Evolutionary conservation across 2,329 filamentous ascomycete genomes (phyloP), one percentile per base, ranked within the genome.

Genomic region (Zymoseptoria crescenta): DNA sequence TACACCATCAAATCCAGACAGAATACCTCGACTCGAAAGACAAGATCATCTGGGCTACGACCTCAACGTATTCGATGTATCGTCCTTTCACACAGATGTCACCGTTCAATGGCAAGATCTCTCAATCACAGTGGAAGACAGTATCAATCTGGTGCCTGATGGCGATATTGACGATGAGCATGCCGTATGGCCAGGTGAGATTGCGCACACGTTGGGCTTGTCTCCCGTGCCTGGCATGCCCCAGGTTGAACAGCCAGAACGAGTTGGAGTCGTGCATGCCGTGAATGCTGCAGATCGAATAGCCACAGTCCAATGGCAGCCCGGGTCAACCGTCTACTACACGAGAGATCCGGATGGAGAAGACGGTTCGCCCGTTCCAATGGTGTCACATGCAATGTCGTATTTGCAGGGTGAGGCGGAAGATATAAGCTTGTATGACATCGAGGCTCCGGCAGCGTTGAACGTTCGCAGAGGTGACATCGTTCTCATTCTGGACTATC

Each of bases 31-130:
- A 20, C 75, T 83, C 28, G 73, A 79, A 24, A 70, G 76, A 8
- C 75, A 75, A 2, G 74, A 79, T 21, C 79, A 77, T 8, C 72
- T 80, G 49, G 82, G 82, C 1, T 83, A 81, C 66, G 83, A 86
- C 63, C 69, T 85, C 62, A 85, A 86, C 60, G 76, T 83, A 2
- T 83, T 80, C 63, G 75, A 78, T 10, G 74, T 85, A 55, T 73
- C 78, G 55, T 74, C 74, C 30, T 80, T 78, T 9, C 73, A 73
- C 20, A 81, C 81, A 2, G 71, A 73, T n/a, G 78, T 79, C 10
- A 78, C 73, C 1, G 79, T 86, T 4, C 78, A 80, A 61, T 86
- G 83, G 83, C 83, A 85, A 65, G 81, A 86, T 66, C 74, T 80
- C 16, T 76, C 76, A 8, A 72, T 79, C 29, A 81, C 80, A 0